Evolutionary conservation across 2,329 filamentous ascomycete species (phyloP).

Genomic region (Blastomyces silverae): DNA sequence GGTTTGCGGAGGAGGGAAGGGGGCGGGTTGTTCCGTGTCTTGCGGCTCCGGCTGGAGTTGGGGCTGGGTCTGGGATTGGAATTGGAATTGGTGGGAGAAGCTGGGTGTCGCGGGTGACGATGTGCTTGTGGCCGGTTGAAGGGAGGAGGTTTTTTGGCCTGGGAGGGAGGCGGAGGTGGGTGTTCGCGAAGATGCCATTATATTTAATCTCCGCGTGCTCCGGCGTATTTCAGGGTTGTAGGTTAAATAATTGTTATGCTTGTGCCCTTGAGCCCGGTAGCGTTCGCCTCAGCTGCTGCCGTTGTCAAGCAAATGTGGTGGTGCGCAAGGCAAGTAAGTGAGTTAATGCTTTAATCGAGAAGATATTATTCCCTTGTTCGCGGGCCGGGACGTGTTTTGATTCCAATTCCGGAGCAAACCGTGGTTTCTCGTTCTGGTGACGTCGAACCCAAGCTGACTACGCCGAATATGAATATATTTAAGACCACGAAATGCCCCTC

Average conservation of each 20-base stretch:
- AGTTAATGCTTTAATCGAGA: not conserved
- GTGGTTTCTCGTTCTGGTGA: not conserved
- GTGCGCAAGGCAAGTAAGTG: not conserved
- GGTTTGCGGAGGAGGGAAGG: constrained; percentile 67
- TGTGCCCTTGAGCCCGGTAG: not conserved
- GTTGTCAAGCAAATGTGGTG: not conserved
- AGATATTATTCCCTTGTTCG: not conserved
- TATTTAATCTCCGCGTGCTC: not conserved
- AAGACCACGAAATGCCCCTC: constrained; percentile 3
- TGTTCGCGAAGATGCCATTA: constrained; percentile 11
- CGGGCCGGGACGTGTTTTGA: not conserved
- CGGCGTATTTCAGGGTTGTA: not conserved
- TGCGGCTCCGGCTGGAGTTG: constrained; percentile 10
- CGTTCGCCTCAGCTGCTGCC: not conserved
- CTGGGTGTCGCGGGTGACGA: constrained; percentile 16
- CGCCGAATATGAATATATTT: constrained; percentile 2
- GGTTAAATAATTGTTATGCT: not conserved
- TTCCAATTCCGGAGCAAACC: not conserved
- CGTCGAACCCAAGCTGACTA: constrained; percentile 9
- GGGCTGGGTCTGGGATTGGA: constrained; percentile 8
- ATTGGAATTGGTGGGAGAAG: constrained; percentile 13
- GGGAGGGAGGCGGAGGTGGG: constrained; percentile 6
- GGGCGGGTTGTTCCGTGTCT: constrained; percentile 23
- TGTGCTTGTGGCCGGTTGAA: constrained; percentile 13
- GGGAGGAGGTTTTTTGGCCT: not conserved